These are phyloP conservation scores for Penicillium palitans DNA, from an alignment of 2,329 filamentous ascomycete genomes.

Conservation along the genomic window DNA sequence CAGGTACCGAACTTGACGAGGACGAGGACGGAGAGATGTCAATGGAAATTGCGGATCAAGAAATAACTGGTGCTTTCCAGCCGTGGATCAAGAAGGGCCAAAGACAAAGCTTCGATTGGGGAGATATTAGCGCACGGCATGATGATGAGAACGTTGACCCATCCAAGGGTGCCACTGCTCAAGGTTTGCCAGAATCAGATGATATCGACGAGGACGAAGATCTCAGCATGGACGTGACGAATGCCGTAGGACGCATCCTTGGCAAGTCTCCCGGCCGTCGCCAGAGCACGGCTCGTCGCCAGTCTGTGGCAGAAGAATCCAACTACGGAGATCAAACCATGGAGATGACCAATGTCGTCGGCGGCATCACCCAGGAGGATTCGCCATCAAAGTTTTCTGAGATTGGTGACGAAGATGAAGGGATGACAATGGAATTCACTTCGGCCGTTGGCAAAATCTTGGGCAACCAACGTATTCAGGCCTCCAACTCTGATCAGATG, in stretches of 20 bases:
- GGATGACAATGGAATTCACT: constrained; percentile 52
- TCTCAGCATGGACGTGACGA: constrained; percentile 93
- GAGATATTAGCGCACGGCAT: constrained; percentile 43
- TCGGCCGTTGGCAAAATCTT: constrained; percentile 47
- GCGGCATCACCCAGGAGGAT: constrained; percentile 38
- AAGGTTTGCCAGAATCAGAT: constrained; percentile 33
- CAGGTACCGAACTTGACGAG: constrained; percentile 70
- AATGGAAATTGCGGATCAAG: constrained; percentile 72
- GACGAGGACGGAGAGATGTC: constrained; percentile 68
- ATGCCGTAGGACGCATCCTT: constrained; percentile 76
- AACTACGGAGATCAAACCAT: constrained; percentile 51
- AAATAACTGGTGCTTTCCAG: constrained; percentile 52
- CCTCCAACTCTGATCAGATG: constrained; percentile 23
- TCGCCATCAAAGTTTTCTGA: constrained; percentile 22
- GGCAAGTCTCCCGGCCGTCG: constrained; percentile 41
- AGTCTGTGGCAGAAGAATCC: constrained; percentile 43
- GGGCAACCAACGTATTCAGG: constrained; percentile 24
- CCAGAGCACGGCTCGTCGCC: constrained; percentile 45
- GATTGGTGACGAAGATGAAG: constrained; percentile 39
- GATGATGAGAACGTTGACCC: constrained; percentile 50
- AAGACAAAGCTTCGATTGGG: constrained; percentile 44
- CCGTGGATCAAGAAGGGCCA: constrained; percentile 50
- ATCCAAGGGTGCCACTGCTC: constrained; percentile 22
- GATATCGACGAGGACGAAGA: constrained; percentile 60
- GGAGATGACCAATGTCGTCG: constrained; percentile 49